These are phyloP conservation scores for Suillus weaverae DNA, from an alignment of 768 basidiomycete species.

Conservation along the genomic window DNA sequence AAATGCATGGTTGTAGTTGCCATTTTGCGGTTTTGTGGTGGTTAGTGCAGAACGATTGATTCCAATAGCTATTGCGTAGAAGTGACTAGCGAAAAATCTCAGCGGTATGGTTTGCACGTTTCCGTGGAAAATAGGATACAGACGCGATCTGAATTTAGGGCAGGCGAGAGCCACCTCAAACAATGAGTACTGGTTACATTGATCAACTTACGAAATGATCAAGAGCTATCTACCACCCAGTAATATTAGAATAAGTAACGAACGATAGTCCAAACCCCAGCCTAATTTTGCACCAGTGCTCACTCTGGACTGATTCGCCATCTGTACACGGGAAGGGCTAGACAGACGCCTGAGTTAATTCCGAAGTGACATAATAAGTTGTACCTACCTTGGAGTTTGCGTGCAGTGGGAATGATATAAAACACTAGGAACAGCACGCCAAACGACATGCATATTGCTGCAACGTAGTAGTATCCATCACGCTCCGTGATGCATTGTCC, in stretches of 20 bases:
- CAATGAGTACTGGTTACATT: background rate
- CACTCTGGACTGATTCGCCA: slow-evolving; percentile 60
- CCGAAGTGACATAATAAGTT: background rate
- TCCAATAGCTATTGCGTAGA: slow-evolving; percentile 11
- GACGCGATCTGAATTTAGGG: slow-evolving; percentile 29
- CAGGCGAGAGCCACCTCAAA: slow-evolving; percentile 23
- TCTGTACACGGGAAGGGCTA: slow-evolving; percentile 66
- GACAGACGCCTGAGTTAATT: slow-evolving; percentile 4
- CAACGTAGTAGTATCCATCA: slow-evolving; percentile 92
- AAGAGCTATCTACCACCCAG: background rate
- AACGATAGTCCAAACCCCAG: background rate
- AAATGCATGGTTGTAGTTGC: slow-evolving; percentile 78
- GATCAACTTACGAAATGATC: background rate
- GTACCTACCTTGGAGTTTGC: slow-evolving; percentile 77
- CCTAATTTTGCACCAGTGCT: background rate
- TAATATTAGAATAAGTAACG: slow-evolving; percentile 3
- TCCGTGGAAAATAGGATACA: slow-evolving; percentile 26
- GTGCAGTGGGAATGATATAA: slow-evolving; percentile 83
- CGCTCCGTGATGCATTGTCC: slow-evolving; percentile 81
- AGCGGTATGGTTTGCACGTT: slow-evolving; percentile 19
- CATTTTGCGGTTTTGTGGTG: slow-evolving; percentile 34
- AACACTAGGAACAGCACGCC: slow-evolving; percentile 72
- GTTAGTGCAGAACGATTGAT: slow-evolving; percentile 10
- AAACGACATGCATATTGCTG: slow-evolving; percentile 71
- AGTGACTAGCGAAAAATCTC: slow-evolving; percentile 19